Conservation (phyloP, 129 eudicot species). For the Heracleum sosnowskyi region DNA sequence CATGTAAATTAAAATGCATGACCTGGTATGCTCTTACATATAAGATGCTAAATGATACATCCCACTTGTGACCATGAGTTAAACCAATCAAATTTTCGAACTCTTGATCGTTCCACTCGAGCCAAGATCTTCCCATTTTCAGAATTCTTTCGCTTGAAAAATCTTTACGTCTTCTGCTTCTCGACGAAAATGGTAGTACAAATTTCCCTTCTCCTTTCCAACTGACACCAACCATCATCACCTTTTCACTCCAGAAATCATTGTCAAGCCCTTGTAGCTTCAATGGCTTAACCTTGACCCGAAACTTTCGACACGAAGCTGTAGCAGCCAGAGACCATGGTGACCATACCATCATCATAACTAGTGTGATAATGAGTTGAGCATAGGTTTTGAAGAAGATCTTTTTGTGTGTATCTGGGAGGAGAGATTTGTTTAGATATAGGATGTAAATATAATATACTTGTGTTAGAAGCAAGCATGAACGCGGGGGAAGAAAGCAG, state of each 20-base stretch:
- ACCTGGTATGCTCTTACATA: slow-evolving; percentile 29
- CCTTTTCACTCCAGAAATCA: slow-evolving; percentile 23
- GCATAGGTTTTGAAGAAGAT: not conserved
- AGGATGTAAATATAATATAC: too few relatives aligned
- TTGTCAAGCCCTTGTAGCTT: slow-evolving; percentile 38
- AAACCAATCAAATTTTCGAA: slow-evolving; percentile 30
- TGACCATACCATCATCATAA: slow-evolving; percentile 42
- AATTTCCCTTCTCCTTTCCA: slow-evolving; percentile 61
- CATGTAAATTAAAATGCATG: not conserved
- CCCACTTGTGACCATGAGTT: slow-evolving; percentile 31
- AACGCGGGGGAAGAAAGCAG: not conserved
- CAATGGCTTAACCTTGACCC: slow-evolving; percentile 41
- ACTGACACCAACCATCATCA: slow-evolving; percentile 41
- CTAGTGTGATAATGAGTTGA: slow-evolving; percentile 23
- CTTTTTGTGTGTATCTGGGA: too few relatives aligned
- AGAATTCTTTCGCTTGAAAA: slow-evolving; percentile 24
- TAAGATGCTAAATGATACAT: slow-evolving; percentile 35
- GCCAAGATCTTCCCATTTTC: slow-evolving; percentile 25
- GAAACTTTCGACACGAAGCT: slow-evolving; percentile 28
- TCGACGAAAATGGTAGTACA: slow-evolving; percentile 31
- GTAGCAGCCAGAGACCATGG: slow-evolving; percentile 35
- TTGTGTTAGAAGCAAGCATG: not conserved
- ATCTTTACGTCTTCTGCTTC: slow-evolving; percentile 14
- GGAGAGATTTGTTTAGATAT: not conserved
- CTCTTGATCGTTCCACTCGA: slow-evolving; percentile 56